Evolutionary conservation across 768 basidiomycete genomes (phyloP).

Genomic region (Leccinum obscurum): DNA sequence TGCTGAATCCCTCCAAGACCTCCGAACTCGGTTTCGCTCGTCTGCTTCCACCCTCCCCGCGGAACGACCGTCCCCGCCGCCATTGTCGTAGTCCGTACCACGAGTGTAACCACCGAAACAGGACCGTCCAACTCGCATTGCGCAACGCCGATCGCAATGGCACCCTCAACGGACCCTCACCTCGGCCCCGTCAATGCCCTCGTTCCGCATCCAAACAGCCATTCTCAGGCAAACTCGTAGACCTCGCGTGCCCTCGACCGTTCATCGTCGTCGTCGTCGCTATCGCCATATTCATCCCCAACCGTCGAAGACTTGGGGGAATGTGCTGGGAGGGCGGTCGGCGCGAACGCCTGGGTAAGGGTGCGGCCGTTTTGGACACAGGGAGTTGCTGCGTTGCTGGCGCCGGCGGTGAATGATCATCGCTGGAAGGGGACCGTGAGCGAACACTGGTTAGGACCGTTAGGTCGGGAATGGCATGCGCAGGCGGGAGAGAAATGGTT

Average conservation of each 20-base stretch:
- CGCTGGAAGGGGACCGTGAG: too few species aligned
- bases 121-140: conserved; percentile 43
- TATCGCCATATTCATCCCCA: not conserved
- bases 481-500: conserved; percentile 13
- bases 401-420: too few species aligned
- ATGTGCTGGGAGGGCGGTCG: conserved; percentile 12
- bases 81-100: not conserved
- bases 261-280: not conserved
- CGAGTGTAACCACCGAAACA: not conserved
- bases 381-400: not conserved
- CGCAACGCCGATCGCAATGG: conserved; percentile 24
- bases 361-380: too few species aligned
- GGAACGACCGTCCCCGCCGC: too few species aligned
- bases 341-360: conserved; percentile 1
- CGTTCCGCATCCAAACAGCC: too few species aligned
- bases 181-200: not conserved
- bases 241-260: conserved; percentile 1
- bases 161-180: conserved; percentile 12
- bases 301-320: conserved; percentile 23
- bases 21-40: too few species aligned
- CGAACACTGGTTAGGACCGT: too few species aligned
- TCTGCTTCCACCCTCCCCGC: too few species aligned
- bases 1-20: too few species aligned
- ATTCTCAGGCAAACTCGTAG: not conserved
- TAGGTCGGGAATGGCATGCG: too few species aligned